Percentiles rank a stretch among this genome's conserved stretches.
Evolutionary conservation across 108 stramenopile genomes (phyloP).

Genomic region (Stephanodiscus triporus): DNA sequence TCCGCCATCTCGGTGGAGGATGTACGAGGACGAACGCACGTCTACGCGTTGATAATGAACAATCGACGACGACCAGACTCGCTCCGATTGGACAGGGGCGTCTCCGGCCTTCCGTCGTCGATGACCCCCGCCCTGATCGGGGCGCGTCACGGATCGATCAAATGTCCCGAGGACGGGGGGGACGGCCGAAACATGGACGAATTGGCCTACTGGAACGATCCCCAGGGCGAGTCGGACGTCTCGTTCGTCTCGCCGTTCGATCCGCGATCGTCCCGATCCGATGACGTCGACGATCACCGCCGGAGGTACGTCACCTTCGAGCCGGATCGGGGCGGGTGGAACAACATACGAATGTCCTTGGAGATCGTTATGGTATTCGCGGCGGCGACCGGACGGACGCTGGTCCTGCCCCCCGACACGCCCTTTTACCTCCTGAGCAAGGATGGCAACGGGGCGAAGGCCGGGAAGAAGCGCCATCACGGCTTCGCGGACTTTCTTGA

Average conservation of each 20-base stretch:
- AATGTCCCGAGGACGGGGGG: constrained; percentile 33
- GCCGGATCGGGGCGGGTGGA: constrained; percentile 82
- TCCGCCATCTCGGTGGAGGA: background rate
- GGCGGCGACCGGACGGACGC: constrained; percentile 78
- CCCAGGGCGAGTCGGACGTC: constrained; percentile 59
- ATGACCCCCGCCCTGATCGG: constrained; percentile 73
- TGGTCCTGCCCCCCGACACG: constrained; percentile 87
- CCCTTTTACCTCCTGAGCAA: constrained; percentile 78
- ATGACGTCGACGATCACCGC: background rate
- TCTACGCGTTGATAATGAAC: background rate
- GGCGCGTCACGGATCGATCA: constrained; percentile 60
- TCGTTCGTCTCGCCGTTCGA: constrained; percentile 65
- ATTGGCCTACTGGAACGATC: constrained; percentile 84
- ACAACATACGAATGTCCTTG: constrained; percentile 83
- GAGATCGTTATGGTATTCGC: constrained; percentile 86
- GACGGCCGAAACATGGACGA: constrained; percentile 56
- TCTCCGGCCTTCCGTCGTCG: constrained; percentile 63
- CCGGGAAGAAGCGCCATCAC: constrained; percentile 13
- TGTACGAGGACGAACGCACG: background rate
- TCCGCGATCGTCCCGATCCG: background rate
- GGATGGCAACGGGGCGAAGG: constrained; percentile 18
- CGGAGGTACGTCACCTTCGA: constrained; percentile 70
- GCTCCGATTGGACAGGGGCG: constrained; percentile 58
- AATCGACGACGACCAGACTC: background rate
- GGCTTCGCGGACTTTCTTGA: constrained; percentile 58